Evolutionary conservation across 2,329 filamentous ascomycete genomes (phyloP), one percentile per base, ranked within the genome.

Genomic region (Colletotrichum coccodes): DNA sequence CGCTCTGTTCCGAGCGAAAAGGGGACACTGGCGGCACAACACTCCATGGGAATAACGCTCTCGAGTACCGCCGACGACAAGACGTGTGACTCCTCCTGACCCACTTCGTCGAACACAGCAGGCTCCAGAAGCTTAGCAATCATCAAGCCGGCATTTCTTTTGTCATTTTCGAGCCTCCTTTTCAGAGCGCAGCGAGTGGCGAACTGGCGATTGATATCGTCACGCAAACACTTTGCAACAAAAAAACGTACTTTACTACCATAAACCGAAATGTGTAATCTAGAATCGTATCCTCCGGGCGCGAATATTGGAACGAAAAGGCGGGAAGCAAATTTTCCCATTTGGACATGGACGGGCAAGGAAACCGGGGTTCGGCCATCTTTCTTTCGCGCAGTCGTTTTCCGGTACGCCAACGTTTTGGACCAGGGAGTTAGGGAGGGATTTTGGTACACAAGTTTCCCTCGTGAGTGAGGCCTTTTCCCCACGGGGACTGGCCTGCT

Each of bases 231-330:
- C 59, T 50, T 49, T 34, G 53, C 54, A 30, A n/a, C 50, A 46
- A 46, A 61, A 47, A 60, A 70, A 65, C 62, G 70, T 61, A 68
- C 63, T 64, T 63, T 73, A 71, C 72, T 70, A 59, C 73, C 61
- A 61, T 75, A 75, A 77, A 77, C 71, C 70, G 72, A 78, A 78
- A 79, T 79, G 76, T 79, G 74, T 79, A 79, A 78, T 78, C 68
- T 75, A 74, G 71, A 64, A 63, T 50, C 42, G 66, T 56, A 57
- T 50, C 21, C 49, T 44, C 30, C 23, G 58, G 57, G 54, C 47
- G 54, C 64, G 54, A 34, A 53, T 57, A 57, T 67, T 52, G 66
- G 56, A 66, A 66, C 66, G 56, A 54, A 63, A 56, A 52, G 47
- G 60, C 50, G 58, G 50, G 57, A 40, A 32, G 23, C 32, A 46